These are phyloP conservation scores for Termitomyces titanicus DNA, from an alignment of 768 basidiomycete species.

Conservation along the genomic window DNA sequence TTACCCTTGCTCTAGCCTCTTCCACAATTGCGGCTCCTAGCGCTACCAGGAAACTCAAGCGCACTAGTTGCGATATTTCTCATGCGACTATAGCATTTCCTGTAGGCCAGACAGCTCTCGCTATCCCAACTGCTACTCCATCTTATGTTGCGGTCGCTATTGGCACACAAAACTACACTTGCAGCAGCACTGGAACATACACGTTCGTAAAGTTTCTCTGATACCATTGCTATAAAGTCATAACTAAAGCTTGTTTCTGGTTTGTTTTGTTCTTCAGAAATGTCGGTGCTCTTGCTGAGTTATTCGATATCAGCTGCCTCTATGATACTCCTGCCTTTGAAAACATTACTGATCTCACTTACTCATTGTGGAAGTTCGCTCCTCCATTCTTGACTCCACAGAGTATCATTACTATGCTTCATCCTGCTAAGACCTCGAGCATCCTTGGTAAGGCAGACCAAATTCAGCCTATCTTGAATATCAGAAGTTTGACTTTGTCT, in stretches of 20 bases:
- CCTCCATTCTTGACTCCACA: conserved; percentile 5
- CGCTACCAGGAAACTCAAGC: background rate
- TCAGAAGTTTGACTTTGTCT: background rate
- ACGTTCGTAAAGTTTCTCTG: conserved; percentile 27
- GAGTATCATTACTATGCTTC: conserved; percentile 11
- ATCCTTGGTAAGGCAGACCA: conserved; percentile 19
- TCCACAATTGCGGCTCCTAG: conserved; percentile 14
- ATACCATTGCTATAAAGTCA: background rate
- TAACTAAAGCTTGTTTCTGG: background rate
- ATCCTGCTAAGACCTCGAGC: conserved; percentile 1
- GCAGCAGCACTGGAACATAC: conserved; percentile 36
- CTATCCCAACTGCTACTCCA: conserved; percentile 28
- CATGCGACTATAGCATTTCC: conserved; percentile 25
- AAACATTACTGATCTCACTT: conserved; percentile 25
- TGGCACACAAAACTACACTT: conserved; percentile 57
- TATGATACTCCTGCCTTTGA: conserved; percentile 23
- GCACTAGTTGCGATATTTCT: conserved; percentile 21
- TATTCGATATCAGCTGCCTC: conserved; percentile 55
- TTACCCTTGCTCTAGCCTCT: conserved; percentile 19
- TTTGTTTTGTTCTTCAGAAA: conserved; percentile 25
- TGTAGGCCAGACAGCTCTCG: conserved; percentile 27
- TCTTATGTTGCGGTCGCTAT: conserved; percentile 42
- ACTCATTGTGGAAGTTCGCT: conserved; percentile 22
- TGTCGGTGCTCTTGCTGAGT: conserved; percentile 45
- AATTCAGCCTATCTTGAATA: background rate